phyloP scores from a whole-genome alignment of 495 filamentous ascomycete species.

The Xylaria telfairii region DNA sequence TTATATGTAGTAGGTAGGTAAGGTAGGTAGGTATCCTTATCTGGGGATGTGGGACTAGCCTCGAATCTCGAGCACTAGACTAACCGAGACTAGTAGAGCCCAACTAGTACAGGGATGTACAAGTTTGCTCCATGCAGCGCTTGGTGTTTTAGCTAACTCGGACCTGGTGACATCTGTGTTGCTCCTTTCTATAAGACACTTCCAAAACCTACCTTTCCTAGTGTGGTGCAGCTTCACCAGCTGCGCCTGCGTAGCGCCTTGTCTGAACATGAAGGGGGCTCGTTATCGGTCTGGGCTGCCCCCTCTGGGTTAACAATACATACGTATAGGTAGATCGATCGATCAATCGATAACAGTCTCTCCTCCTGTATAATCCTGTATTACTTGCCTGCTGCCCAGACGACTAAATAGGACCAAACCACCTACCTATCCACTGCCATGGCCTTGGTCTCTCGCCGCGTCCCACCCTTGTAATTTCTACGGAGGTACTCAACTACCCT shows the following conservation, averaged over 20 bases:
- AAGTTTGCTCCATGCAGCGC: conserved; percentile 10
- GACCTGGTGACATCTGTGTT: conserved; percentile 6
- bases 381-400: neutral
- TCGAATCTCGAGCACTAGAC: neutral
- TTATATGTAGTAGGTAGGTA: no score
- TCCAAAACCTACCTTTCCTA: neutral
- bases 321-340: neutral
- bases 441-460: conserved; percentile 14
- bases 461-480: conserved; percentile 1
- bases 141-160: conserved; percentile 10
- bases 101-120: conserved; percentile 9
- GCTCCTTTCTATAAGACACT: neutral
- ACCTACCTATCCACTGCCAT: conserved; percentile 5
- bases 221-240: conserved; percentile 15
- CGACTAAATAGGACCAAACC: conserved; percentile 1
- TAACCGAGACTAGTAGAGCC: no score
- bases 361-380: neutral
- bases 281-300: neutral
- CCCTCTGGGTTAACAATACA: neutral
- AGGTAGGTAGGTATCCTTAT: neutral
- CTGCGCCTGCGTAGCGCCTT: conserved; percentile 3
- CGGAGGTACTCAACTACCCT: neutral
- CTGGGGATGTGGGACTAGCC: conserved; percentile 11
- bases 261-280: neutral
- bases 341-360: neutral